Base-by-base conservation (phyloP, 1,284 basidiomycete genomes). In the Pseudozyma pruni region DNA sequence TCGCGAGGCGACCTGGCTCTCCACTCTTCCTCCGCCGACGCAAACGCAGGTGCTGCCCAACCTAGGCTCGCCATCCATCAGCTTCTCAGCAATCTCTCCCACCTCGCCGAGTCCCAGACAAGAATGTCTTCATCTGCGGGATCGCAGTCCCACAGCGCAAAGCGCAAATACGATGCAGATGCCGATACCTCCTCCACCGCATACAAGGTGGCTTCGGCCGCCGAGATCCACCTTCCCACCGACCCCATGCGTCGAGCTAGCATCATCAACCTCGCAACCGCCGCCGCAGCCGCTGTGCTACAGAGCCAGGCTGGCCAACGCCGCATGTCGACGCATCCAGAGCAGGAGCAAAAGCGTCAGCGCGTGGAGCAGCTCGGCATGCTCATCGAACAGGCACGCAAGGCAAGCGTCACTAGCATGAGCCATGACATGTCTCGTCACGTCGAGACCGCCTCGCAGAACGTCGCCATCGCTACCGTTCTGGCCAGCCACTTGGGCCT, bases 241-340 rank as follows among this genome's bases (percentile, higher is more conserved):
- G 67, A 71, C 20, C 61, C 67, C 3, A 31, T 48, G 13, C 67
- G 67, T 19, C 39, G 67, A 22, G 67, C 61, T 20, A 71, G 67
- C 56, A 71, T 71, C 61, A 71, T 71, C 57, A 63, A 71, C 42
- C 53, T 71, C 1, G 67, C 67, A 4, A 71, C 67, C 2, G 67
- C 61, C 10, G 67, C 67, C 6, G 67, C 67, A 20, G 67, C 67
- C 2, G 67, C 61, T 1, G 67, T 71, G 10, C 37, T 71, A 48
- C 67, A 71, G 25, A 54, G 61, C 22, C 67, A 71, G 27, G 53
- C 41, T 6, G 52, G 41, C 2, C 52, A 64, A 35, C 56, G 67
- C 27, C 60, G 53, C 37, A 56, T 57, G 53, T 71, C 61, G 33
- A 40, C 32, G 3, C 37, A 45, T 11, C 25, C 59, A 16, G 61